Base-by-base conservation (phyloP, 164 flowering plant species). In the Chimonanthus salicifolius region DNA sequence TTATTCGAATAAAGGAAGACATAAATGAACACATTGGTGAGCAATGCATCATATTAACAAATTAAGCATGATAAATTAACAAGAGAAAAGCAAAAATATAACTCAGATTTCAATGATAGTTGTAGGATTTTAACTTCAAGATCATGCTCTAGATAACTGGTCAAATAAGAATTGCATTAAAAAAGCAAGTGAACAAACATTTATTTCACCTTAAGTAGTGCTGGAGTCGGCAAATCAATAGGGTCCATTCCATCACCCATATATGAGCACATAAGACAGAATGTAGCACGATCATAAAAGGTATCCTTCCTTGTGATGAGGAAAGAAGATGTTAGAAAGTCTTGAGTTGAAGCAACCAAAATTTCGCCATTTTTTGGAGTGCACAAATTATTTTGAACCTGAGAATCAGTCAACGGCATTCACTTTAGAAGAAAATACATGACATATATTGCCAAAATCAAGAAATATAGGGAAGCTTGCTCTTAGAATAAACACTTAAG, bases 301-400 rank as follows among this genome's bases (percentile, higher is more conserved):
- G 97, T 92, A 81, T 96, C 98, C 82, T 90, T 96, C 79, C 98
- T 89, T 68, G 99, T 96, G 62, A 96, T 94, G 67, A 96, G 95
- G 77, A 85, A 94, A 63, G 99, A 89, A n/a, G 97, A 94, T 49
- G 98, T 96, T 33, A 96, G 75, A 82, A 96, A 96, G 80, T 96
- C 99, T 80, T 96, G 98, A 49, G 99, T 96, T 6, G 99, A 94
- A 67, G 99, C 99, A 75, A 96, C 97, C 85, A 96, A 83, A 65
- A 96, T 87, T 80, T 91, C 97, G 67, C 99, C 98, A 87, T 92
- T 96, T 80, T 96, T 96, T 49, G 99, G 99, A 6, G 99, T 96
- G 76, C 98, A 96, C 71, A 96, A 83, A 85, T 96, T 96, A 79
- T 94, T 92, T 79, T 92, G 97, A 73, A 96, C 99, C 98, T 96